Conservation (phyloP, 345 rosid species). For the Eucalyptus pauciflora region DNA sequence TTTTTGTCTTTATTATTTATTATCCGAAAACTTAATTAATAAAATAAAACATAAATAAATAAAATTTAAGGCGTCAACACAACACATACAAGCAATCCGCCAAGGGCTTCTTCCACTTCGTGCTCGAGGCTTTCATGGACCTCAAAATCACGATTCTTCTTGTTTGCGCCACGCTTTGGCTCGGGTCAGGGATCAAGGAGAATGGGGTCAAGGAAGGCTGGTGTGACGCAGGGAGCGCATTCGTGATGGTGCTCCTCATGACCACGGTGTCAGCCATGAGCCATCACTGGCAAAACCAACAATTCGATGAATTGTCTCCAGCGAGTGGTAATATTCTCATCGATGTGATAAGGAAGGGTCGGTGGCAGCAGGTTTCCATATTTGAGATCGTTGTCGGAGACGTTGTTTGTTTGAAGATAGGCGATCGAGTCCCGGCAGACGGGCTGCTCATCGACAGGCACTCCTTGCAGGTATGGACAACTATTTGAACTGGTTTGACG, state of each 20-base stretch:
- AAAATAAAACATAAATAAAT: too few species aligned
- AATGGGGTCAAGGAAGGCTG: slow-evolving; percentile 53
- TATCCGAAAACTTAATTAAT: too few species aligned
- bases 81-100: slow-evolving; percentile 55
- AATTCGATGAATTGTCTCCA: slow-evolving; percentile 41
- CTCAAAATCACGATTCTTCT: slow-evolving; percentile 36
- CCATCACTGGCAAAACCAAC: slow-evolving; percentile 33
- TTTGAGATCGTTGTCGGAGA: slow-evolving; percentile 62
- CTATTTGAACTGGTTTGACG: background rate
- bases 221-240: slow-evolving; percentile 65
- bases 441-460: slow-evolving; percentile 38
- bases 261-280: slow-evolving; percentile 37
- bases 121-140: slow-evolving; percentile 36
- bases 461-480: slow-evolving; percentile 9
- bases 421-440: slow-evolving; percentile 59
- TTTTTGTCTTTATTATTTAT: too few species aligned
- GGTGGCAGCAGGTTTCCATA: slow-evolving; percentile 30
- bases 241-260: slow-evolving; percentile 38
- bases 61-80: too few species aligned
- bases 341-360: slow-evolving; percentile 31
- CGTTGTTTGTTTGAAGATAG: slow-evolving; percentile 37
- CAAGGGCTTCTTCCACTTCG: slow-evolving; percentile 24
- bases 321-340: slow-evolving; percentile 42
- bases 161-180: slow-evolving; percentile 43
- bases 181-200: slow-evolving; percentile 47